Evolutionary conservation across 306 rosid genomes (phyloP).

Genomic region (Prunus davidiana): DNA sequence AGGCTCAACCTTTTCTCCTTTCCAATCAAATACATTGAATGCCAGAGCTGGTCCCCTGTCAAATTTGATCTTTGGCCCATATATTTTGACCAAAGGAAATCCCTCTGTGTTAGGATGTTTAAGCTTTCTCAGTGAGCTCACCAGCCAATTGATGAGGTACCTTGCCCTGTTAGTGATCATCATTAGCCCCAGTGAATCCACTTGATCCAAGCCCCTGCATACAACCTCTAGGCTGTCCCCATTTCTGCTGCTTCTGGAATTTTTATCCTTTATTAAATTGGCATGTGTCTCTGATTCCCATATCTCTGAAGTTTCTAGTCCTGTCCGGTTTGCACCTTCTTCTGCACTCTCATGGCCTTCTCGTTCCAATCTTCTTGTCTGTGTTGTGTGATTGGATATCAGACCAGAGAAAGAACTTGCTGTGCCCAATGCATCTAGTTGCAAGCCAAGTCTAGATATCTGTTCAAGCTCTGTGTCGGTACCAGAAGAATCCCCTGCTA

Average conservation of each 20-base stretch:
- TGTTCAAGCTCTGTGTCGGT: conserved; percentile 43
- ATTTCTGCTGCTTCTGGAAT: conserved; percentile 24
- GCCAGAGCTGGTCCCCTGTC: conserved; percentile 89
- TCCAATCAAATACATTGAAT: conserved; percentile 91
- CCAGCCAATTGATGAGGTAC: conserved; percentile 84
- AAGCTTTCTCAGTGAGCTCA: conserved; percentile 74
- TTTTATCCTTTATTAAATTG: conserved; percentile 9
- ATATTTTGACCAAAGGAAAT: conserved; percentile 53
- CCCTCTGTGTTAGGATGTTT: conserved; percentile 78
- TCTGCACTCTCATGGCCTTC: conserved; percentile 30
- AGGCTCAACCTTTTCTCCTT: conserved; percentile 87
- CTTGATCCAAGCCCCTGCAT: conserved; percentile 73
- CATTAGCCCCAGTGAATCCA: conserved; percentile 65
- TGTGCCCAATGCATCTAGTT: conserved; percentile 38
- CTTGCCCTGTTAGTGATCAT: conserved; percentile 59
- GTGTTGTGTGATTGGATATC: conserved; percentile 25
- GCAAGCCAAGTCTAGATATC: conserved; percentile 22
- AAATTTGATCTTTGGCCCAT: conserved; percentile 81
- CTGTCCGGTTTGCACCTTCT: conserved; percentile 20
- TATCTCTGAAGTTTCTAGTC: conserved; percentile 24
- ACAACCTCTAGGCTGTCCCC: conserved; percentile 30
- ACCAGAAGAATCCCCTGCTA: conserved; percentile 51
- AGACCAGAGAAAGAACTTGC: conserved; percentile 70
- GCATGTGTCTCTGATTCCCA: conserved; percentile 29
- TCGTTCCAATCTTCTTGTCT: conserved; percentile 28